phyloP scores from a whole-genome alignment of 805 yeast genomes.

The Yamadazyma philogaea region DNA sequence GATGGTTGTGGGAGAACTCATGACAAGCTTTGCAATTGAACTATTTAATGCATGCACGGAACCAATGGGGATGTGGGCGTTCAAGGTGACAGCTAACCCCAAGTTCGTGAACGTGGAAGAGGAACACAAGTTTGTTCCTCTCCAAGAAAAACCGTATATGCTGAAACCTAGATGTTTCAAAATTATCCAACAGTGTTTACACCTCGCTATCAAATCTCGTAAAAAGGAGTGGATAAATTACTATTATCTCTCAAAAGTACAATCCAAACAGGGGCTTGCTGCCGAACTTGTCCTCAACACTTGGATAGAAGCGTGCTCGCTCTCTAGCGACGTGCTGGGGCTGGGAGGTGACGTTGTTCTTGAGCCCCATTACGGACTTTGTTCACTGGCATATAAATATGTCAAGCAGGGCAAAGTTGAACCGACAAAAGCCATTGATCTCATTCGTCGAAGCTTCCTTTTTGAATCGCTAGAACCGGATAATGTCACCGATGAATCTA shows the following conservation, averaged over 20 bases:
- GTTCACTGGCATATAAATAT: constrained; percentile 58
- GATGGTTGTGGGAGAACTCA: constrained; percentile 42
- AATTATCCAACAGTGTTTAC: constrained; percentile 42
- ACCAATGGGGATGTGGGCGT: constrained; percentile 65
- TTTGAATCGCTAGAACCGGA: constrained; percentile 1
- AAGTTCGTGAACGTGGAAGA: constrained; percentile 26
- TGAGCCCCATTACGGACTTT: constrained; percentile 74
- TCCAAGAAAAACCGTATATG: constrained; percentile 21
- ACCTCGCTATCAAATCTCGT: constrained; percentile 44
- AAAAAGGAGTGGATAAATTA: constrained; percentile 58
- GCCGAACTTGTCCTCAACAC: constrained; percentile 37
- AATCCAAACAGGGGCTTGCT: constrained; percentile 44
- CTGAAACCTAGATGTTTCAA: constrained; percentile 30
- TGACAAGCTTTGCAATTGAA: constrained; percentile 56
- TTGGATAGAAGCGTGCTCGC: constrained; percentile 42
- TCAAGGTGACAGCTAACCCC: constrained; percentile 40
- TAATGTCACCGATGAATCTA: constrained; percentile 2
- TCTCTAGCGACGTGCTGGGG: constrained; percentile 31
- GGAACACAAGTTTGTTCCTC: constrained; percentile 24
- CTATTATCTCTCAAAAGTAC: constrained; percentile 57
- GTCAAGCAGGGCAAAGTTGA: constrained; percentile 36
- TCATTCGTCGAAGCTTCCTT: constrained; percentile 34
- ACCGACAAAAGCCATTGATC: constrained; percentile 34
- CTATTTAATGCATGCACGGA: constrained; percentile 56
- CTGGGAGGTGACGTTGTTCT: constrained; percentile 59